Base-by-base conservation (phyloP, 75 land plant genomes). In the Selaginella moellendorffii region DNA sequence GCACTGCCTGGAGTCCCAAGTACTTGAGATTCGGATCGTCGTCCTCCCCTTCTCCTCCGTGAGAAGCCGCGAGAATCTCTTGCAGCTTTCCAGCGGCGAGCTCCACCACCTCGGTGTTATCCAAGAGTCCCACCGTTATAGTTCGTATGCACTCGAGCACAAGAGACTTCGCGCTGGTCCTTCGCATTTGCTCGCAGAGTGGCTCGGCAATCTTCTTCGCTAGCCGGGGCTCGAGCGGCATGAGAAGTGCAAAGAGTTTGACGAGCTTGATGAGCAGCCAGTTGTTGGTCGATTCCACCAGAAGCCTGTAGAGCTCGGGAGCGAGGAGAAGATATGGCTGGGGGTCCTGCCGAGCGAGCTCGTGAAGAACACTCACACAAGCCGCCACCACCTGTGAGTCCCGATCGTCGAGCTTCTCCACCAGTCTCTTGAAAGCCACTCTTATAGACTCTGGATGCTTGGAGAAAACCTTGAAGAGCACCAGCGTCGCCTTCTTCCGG, bases 251-350 rank as follows among this genome's bases (percentile, higher is more conserved):
- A 65, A 93, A 93, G n/a, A 93, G 83, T 78, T 93, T 93, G 67
- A 93, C 72, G 28, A 83, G 77, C 79, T 93, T 93, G 67, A 93
- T 93, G 27, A 81, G 54, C 20, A 93, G 81, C 98, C 98, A 93
- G 68, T 93, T 93, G 73, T 76, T 81, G 64, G 54, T 76, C 14
- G 80, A 80, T 52, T 81, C 83, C 2, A 76, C 74, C 30, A 93
- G 68, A 68, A 93, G 68, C 73, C 77, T 66, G 64, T 82, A 80
- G 71, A 93, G 84, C 68, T 88, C 87, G 0, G 96, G 96, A 12
- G 98, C 96, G 42, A 93, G 75, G 2, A 85, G 85, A 25, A 93
- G 65, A 69, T 81, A 88, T 14, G 90, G 60, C 20, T n/a, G 42
- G 9, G 98, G 96, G 25, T 93, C 97, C 28, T 63, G 74, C 26